Evolutionary conservation across 352 stramenopile genomes (phyloP), one percentile per base, ranked within the genome.

Genomic region (Halophytophthora batemanensis): DNA sequence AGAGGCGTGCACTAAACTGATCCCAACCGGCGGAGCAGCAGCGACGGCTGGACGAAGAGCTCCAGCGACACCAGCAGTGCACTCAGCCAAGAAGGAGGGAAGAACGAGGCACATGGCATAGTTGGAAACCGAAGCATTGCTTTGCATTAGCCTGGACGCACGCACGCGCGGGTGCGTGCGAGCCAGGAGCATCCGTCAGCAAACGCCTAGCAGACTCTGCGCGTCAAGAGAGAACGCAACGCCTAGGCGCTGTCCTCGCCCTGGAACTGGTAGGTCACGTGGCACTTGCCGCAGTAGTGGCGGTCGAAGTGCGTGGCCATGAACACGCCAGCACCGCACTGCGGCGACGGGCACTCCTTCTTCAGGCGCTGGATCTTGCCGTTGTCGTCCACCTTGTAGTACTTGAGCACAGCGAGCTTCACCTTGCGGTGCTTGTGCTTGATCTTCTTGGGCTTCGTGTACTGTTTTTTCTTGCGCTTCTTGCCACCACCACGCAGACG

Each of bases 391-490:
- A 98, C 93, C 76, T 97, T 96, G 87, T 98, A 98, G 84, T 90
- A 99, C 89, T 98, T 98, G 44, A 98, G 86, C 61, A 95, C 89
- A 31, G 96, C 95, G 40, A 99, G 88, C 88, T 99, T 99, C 56
- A 97, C 90, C 70, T 95, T 96, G 71, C 95, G 94, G 86, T 97
- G 90, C 77, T 97, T 96, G 87, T 97, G 89, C 71, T 96, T 96
- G 55, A 96, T 95, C 94, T 99, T 99, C 95, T 99, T 99, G 57
- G 97, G 97, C 89, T 98, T 99, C 74, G 93, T 99, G 93, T 98
- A 99, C 59, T 93, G 81, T 91, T 99, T 99, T 93, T 99, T 99
- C 87, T 99, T 99, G 63, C 95, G 93, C 92, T 99, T 99, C 92
- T 98, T 98, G 72, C 94, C 95, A 87, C 87, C 86, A 82, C 93